A percentile compares a stretch with the other conserved stretches of the same genome.
Evolutionary conservation across 768 basidiomycete genomes (phyloP).

Genomic region (Naganishia randhawae): DNA sequence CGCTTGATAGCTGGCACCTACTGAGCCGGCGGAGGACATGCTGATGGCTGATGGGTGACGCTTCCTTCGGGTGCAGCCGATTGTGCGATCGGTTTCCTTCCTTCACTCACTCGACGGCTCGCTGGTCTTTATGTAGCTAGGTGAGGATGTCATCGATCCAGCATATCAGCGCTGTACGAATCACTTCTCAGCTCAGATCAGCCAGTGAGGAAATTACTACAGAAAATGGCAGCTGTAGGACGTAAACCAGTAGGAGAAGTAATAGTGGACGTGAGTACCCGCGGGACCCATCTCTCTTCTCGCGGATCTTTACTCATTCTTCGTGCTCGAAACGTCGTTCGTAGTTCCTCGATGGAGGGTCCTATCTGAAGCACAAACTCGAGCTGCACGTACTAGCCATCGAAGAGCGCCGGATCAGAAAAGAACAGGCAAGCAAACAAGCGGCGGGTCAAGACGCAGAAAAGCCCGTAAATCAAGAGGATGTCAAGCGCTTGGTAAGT

Average conservation of each 20-base stretch:
- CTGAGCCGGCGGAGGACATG: too few relatives aligned
- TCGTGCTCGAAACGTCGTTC: not conserved
- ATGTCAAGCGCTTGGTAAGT: slow-evolving; percentile 16
- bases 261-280: slow-evolving; percentile 19
- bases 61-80: slow-evolving; percentile 1
- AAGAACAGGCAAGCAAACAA: slow-evolving; percentile 2
- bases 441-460: slow-evolving; percentile 5
- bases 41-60: not conserved
- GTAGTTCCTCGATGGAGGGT: slow-evolving; percentile 17
- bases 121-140: too few relatives aligned
- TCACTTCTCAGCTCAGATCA: not conserved
- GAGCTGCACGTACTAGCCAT: slow-evolving; percentile 17
- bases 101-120: not conserved
- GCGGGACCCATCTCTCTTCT: not conserved
- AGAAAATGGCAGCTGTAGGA: slow-evolving; percentile 7
- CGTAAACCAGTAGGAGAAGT: slow-evolving; percentile 21
- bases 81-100: not conserved
- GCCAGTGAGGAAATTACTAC: not conserved
- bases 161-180: too few relatives aligned
- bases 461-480: slow-evolving; percentile 7
- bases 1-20: too few relatives aligned
- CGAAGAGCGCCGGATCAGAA: slow-evolving; percentile 16
- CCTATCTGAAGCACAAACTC: slow-evolving; percentile 16
- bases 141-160: too few relatives aligned
- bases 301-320: not conserved